phyloP scores from a whole-genome alignment of 768 basidiomycete genomes.

The Macrolepiota albuminosa region DNA sequence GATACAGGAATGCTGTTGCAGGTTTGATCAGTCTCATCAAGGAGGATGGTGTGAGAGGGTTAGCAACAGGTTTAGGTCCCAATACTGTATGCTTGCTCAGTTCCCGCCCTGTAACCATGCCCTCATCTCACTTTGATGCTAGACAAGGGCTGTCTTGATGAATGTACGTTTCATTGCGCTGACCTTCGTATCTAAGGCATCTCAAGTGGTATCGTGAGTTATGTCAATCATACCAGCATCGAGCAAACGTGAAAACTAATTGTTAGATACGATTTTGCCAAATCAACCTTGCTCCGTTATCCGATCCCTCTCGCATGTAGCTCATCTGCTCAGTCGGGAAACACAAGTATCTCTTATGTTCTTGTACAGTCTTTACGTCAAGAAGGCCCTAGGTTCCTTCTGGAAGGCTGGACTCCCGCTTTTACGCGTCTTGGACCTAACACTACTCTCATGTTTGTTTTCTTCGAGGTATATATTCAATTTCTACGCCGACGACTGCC shows the following conservation, averaged over 20 bases:
- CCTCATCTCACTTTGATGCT: conserved; percentile 8
- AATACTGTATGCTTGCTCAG: conserved; percentile 42
- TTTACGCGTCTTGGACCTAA: too few species aligned
- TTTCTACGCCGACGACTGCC: not conserved
- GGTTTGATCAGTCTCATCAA: conserved; percentile 64
- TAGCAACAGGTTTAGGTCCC: too few species aligned
- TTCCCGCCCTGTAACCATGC: conserved; percentile 6
- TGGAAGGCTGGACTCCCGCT: too few species aligned
- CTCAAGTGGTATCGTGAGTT: too few species aligned
- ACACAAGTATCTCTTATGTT: conserved; percentile 44
- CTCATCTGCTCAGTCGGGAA: conserved; percentile 38
- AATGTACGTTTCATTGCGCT: conserved; percentile 13
- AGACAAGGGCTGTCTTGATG: conserved; percentile 15
- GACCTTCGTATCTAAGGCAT: conserved; percentile 6
- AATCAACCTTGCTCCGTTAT: conserved; percentile 48
- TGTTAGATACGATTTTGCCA: too few species aligned
- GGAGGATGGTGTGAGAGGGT: conserved; percentile 65
- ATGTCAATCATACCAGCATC: too few species aligned
- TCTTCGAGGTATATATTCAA: too few species aligned
- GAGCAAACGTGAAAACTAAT: too few species aligned
- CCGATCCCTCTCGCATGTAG: conserved; percentile 35
- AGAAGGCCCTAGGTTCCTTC: too few species aligned
- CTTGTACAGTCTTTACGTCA: too few species aligned
- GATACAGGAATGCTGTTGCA: conserved; percentile 73
- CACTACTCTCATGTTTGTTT: too few species aligned